Percentiles rank a stretch among this genome's conserved stretches.
Conservation (phyloP, 176 grass and related monocot genomes). For the Raddia distichophylla region DNA sequence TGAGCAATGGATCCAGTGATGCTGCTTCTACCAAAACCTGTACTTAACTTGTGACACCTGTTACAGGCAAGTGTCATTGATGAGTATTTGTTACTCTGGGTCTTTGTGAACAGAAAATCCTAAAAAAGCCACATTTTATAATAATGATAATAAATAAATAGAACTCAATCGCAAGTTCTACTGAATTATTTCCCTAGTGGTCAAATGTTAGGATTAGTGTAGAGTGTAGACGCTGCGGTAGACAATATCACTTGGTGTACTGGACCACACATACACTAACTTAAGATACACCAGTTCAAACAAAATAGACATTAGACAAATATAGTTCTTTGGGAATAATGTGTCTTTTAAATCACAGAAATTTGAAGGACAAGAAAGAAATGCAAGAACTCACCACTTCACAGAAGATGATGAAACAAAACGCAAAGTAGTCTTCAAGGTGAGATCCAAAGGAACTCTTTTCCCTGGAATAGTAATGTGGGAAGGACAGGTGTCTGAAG, state of each 20-base stretch:
- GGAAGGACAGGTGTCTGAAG: conserved; percentile 48
- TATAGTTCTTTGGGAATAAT: neutral
- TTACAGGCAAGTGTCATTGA: conserved; percentile 30
- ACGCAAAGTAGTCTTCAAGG: conserved; percentile 73
- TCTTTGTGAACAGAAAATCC: conserved; percentile 5
- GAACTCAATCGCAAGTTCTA: neutral
- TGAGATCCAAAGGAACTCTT: conserved; percentile 83
- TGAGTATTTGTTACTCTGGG: neutral
- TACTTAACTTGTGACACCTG: conserved; percentile 82
- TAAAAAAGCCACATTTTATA: neutral
- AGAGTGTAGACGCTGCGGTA: neutral
- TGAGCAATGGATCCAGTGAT: conserved; percentile 45
- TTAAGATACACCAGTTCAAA: conserved; percentile 16
- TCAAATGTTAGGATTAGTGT: neutral
- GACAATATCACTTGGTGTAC: neutral
- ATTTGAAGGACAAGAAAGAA: neutral
- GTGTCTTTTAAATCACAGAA: neutral
- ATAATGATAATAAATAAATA: conserved; percentile 26
- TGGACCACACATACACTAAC: neutral
- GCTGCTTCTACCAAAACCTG: conserved; percentile 42
- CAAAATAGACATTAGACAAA: neutral
- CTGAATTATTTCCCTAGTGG: neutral
- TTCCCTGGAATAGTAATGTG: conserved; percentile 74
- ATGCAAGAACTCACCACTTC: conserved; percentile 68
- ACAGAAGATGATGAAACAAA: conserved; percentile 89